Evolutionary conservation across 2,329 filamentous ascomycete species (phyloP), one percentile per base, ranked within the genome.

Genomic region (Drechslera avenae): DNA sequence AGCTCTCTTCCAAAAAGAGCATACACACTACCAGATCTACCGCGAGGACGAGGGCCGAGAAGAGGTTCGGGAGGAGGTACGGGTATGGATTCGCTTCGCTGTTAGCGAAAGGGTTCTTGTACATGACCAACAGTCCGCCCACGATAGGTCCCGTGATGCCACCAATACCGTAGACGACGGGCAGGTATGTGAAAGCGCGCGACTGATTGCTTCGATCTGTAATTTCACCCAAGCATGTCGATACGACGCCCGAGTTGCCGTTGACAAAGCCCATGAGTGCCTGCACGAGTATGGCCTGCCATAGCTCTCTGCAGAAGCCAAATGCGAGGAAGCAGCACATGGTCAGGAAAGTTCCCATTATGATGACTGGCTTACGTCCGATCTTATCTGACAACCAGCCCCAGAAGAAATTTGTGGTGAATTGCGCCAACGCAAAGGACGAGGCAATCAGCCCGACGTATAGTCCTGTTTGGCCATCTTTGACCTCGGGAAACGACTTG

Each of bases 191-290:
- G 66, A 99, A 99, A 0, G 91, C 94, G 45, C 84, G 83, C 67
- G 90, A 94, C 79, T 99, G 94, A 72, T 99, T 99, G 57, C 88
- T 94, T 46, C 91, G 86, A 69, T 97, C 92, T 1, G 94, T 99
- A 44, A 99, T 88, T 73, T 99, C 94, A 33, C 94, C 94, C 40
- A 99, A 75, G 40, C 93, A 96, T 0, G 94, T 97, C 6, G 91
- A 93, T 12, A 99, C 91, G 10, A 97, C 87, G 4, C 91, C 93
- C 23, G 94, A 91, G 66, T 99, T 99, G 44, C 94, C 94, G 72
- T 97, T 99, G 43, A 96, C 84, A 45, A 96, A 72, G 3, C 94
- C 94, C 91, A 97, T 97, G 57, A 92, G 77, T 2, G 88, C 84
- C 70, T 99, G 94, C 1, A 96, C 90, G 13, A 90, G 57, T 12